phyloP scores from a whole-genome alignment of 208 protist species.

The Endotrypanum monterogeii region DNA sequence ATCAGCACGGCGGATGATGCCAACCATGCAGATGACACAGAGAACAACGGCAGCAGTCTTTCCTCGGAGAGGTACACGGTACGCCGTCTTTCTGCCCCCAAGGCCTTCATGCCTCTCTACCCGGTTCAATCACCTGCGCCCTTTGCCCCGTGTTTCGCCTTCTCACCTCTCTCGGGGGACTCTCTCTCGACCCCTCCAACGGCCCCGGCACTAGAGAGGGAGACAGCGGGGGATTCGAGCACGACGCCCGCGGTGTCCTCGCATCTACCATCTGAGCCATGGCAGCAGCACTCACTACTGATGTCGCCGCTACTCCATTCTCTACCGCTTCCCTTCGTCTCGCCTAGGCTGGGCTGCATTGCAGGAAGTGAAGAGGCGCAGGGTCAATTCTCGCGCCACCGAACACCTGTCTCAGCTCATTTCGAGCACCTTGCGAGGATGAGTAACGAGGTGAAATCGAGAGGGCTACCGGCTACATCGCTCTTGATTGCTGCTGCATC shows the following conservation, averaged over 20 bases:
- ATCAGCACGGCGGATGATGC: neutral
- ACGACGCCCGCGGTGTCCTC: slow-evolving; percentile 3
- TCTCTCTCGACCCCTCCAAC: slow-evolving; percentile 2
- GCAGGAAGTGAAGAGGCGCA: neutral
- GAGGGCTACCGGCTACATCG: neutral
- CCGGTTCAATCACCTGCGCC: neutral
- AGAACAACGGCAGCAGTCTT: too few species aligned
- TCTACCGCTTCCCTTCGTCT: neutral
- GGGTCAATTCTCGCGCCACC: slow-evolving; percentile 5
- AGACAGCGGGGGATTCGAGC: neutral
- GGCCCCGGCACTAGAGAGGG: neutral
- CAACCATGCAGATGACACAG: neutral
- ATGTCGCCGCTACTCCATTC: neutral
- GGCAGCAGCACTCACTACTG: slow-evolving; percentile 1
- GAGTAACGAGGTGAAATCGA: neutral
- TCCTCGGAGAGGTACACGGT: neutral
- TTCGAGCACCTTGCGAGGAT: neutral
- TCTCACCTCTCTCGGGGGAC: neutral
- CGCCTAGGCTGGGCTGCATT: slow-evolving; percentile 1
- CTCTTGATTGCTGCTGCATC: too few species aligned
- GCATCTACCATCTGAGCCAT: slow-evolving; percentile 2
- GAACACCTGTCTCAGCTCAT: neutral
- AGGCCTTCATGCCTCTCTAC: neutral
- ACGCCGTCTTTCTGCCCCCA: neutral
- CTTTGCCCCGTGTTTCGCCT: neutral